Base-by-base conservation (phyloP, 2,329 filamentous ascomycete species). In the Epichloe bromicola region DNA sequence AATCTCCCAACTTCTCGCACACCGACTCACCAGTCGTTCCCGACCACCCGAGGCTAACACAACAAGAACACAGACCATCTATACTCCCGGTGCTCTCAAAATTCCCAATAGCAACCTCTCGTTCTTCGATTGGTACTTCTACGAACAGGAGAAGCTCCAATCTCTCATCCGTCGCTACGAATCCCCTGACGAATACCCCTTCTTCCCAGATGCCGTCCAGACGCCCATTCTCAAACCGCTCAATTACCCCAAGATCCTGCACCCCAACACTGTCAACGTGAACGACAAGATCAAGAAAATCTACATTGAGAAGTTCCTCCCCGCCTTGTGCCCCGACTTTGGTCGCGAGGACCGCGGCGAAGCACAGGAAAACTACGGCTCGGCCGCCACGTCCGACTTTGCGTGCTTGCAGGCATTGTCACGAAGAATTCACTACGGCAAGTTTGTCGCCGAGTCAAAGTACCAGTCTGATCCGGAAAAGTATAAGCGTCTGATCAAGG, bases 381-480 rank as follows among this genome's bases (percentile, higher is more conserved):
- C 87, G 5, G 78, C 90, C 1, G 91, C 89, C 2, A 95, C 88
- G 1, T 89, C 86, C 65, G 93, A 98, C 68, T 93, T 98, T 54
- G 78, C 80, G 49, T 91, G 86, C 61, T 74, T 98, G 56, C 93
- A 98, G 72, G 86, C 93, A 3, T 72, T 98, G 45, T 94, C 88
- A 39, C 79, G 91, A 41, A 77, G 93, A 51, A 93, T 98, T 59
- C 93, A 98, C 69, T 98, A 95, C 71, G 93, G 93, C 59, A 98
- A 97, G 71, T 97, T 97, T 62, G 93, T 98, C 8, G 93, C 93
- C 42, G 93, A 98, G 75, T 83, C 85, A 53, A 98, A 98, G 72
- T 98, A 96, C 70, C 79, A 79, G 60, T 83, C 85, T 45, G 87
- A 97, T 59, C 78, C 82, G 33, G 87, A 90, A 60, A 78, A 73